Conservation (phyloP, 331 rosid species). For the Pyracantha coccinea region DNA sequence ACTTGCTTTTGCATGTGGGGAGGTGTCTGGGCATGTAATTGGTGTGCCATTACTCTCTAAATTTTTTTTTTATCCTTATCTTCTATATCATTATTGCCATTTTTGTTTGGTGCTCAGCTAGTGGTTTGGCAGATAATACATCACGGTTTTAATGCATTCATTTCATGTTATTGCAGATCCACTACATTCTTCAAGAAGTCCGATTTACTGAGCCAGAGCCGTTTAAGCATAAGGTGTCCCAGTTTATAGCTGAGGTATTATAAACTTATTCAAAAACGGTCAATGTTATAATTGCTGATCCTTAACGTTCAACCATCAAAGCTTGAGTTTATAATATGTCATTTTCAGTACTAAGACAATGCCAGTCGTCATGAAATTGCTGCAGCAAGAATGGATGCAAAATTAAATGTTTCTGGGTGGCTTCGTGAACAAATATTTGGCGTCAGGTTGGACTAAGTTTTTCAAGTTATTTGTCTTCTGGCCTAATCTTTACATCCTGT, state of each 20-base stretch:
- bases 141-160: constrained; percentile 2
- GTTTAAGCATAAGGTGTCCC: constrained; percentile 43
- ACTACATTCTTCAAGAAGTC: constrained; percentile 81
- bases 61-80: background rate
- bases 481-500: background rate
- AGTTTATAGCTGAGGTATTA: constrained; percentile 67
- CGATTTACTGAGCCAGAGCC: constrained; percentile 87
- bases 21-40: background rate
- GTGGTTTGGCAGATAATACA: background rate
- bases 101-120: background rate
- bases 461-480: constrained; percentile 10
- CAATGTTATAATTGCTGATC: constrained; percentile 3
- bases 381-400: constrained; percentile 95
- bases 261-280: background rate
- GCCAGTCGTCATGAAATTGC: constrained; percentile 94
- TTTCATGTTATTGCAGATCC: constrained; percentile 45
- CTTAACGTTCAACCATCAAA: background rate
- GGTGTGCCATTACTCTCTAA: background rate
- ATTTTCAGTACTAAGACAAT: constrained; percentile 66
- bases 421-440: constrained; percentile 93
- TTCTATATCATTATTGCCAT: background rate
- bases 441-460: constrained; percentile 57
- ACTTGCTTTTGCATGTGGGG: background rate
- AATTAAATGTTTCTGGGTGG: constrained; percentile 88
- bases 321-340: constrained; percentile 6